These are phyloP conservation scores for Populus tomentosa DNA, from an alignment of 441 rosid species.

Conservation along the genomic window DNA sequence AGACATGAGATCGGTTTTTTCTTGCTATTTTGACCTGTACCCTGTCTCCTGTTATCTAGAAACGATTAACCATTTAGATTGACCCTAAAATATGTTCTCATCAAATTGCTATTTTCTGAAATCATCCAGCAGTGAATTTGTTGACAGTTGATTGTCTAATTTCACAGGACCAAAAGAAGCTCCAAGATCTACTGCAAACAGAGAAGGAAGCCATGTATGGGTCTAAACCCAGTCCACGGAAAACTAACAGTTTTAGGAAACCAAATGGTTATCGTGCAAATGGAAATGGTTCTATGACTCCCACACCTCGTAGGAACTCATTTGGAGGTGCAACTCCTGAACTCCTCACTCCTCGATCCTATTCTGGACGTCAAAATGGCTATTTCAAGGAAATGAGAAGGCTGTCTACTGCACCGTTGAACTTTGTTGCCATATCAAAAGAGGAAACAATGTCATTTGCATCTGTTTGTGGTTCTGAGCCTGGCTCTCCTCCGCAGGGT, in stretches of 20 bases:
- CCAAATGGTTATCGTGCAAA: conserved; percentile 64
- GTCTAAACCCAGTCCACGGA: conserved; percentile 91
- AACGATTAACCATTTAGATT: neutral
- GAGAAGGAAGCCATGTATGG: conserved; percentile 94
- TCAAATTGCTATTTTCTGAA: neutral
- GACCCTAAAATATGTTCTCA: neutral
- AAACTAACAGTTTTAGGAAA: conserved; percentile 75
- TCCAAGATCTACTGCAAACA: conserved; percentile 77
- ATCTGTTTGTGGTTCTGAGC: conserved; percentile 80
- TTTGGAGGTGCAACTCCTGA: conserved; percentile 60
- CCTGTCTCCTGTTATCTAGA: neutral
- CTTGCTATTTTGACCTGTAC: neutral
- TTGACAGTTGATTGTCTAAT: conserved; percentile 3
- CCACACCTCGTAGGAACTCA: conserved; percentile 80
- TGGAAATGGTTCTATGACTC: conserved; percentile 87
- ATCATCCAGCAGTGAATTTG: neutral
- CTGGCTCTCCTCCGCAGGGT: conserved; percentile 71
- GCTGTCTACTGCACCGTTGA: conserved; percentile 74
- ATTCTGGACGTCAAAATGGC: conserved; percentile 85
- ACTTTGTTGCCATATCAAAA: conserved; percentile 77
- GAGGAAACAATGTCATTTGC: conserved; percentile 92
- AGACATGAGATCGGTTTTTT: neutral
- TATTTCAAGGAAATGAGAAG: conserved; percentile 86
- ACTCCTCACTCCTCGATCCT: conserved; percentile 68
- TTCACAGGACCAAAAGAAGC: conserved; percentile 91